Base-by-base conservation (phyloP, 1,139 yeast species). In the Saccharomycopsis hybrid region DNA sequence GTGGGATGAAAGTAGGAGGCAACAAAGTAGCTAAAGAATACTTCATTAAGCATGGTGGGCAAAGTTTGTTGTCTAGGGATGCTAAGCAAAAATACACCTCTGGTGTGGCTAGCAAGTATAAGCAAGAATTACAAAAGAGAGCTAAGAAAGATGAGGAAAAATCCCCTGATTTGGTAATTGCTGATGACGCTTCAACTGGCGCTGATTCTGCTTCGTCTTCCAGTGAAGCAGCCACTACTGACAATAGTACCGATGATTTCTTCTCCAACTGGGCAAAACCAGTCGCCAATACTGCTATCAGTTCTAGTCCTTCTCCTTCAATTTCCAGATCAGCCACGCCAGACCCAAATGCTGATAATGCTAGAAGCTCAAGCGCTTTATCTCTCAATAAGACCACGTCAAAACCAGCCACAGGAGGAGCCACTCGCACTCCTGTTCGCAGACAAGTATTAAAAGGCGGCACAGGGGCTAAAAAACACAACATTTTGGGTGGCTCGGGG, bases 1-100 rank as follows among this genome's bases (percentile, higher is more conserved):
- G 96, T 62, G 80, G 88, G 63, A 88, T 92, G 77, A 89, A 90
- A 63, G 78, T 85, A 54, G 97, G 97, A 50, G 98, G 97, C 24
- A 92, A 92, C 66, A 82, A 82, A 60, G 77, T 76, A 45, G 96
- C 96, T 43, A 80, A 82, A 58, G 96, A 86, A 53, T 92, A 79
- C 61, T 85, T 85, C 65, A 66, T 78, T 59, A 86, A 86, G 66
- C 82, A 89, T 62, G 96, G 96, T 43, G 97, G 96, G 18, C 73
- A 87, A 29, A 80, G 80, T 61, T 82, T 70, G 60, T 70, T 89
- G 52, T 66, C 69, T 30, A 72, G 72, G 44, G 86, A 85, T 61
- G 85, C 92, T 30, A 77, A 76, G 56, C 79, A 82, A 52, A 90
- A 90, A 66, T 92, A 94, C 66, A 80, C 89, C 35, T 78, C 94